Percentiles rank a stretch among this genome's conserved stretches.
These are phyloP conservation scores for Hapsidospora chrysogenum DNA, from an alignment of 495 filamentous ascomycete species.

Conservation along the genomic window DNA sequence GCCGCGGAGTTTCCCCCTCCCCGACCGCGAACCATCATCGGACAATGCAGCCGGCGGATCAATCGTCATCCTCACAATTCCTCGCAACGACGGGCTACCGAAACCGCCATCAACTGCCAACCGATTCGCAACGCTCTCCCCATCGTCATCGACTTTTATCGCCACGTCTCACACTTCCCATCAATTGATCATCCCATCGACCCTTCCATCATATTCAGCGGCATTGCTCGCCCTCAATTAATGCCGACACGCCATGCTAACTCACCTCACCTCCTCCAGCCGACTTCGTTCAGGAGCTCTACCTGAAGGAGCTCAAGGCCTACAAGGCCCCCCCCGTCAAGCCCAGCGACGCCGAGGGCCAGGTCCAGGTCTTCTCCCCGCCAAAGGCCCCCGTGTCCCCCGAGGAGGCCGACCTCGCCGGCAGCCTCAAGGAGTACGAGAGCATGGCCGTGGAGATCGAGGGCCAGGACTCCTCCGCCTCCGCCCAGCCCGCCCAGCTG, in stretches of 20 bases:
- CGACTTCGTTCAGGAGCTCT: slow-evolving; percentile 93
- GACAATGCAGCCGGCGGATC: too few species aligned
- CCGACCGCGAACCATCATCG: too few species aligned
- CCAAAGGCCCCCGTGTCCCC: slow-evolving; percentile 72
- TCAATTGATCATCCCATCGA: neutral
- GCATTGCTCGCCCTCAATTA: too few species aligned
- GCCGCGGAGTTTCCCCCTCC: too few species aligned
- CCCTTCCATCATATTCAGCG: neutral
- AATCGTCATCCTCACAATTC: too few species aligned
- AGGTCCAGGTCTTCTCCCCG: slow-evolving; percentile 72
- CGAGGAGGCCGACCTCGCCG: slow-evolving; percentile 81
- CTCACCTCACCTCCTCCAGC: slow-evolving; percentile 33
- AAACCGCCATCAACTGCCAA: too few species aligned
- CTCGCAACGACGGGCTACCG: too few species aligned
- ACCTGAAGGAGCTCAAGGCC: slow-evolving; percentile 81
- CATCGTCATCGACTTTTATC: too few species aligned
- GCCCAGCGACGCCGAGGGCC: slow-evolving; percentile 68
- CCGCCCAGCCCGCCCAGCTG: slow-evolving; percentile 17
- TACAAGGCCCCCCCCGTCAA: slow-evolving; percentile 82
- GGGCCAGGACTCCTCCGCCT: slow-evolving; percentile 43
- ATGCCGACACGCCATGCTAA: slow-evolving; percentile 4
- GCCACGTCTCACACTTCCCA: neutral
- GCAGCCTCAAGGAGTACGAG: slow-evolving; percentile 86
- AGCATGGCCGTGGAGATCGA: slow-evolving; percentile 84
- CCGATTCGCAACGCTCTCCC: too few species aligned